These are phyloP conservation scores for Botrytis byssoidea DNA, from an alignment of 2,329 filamentous ascomycete species.

Conservation along the genomic window DNA sequence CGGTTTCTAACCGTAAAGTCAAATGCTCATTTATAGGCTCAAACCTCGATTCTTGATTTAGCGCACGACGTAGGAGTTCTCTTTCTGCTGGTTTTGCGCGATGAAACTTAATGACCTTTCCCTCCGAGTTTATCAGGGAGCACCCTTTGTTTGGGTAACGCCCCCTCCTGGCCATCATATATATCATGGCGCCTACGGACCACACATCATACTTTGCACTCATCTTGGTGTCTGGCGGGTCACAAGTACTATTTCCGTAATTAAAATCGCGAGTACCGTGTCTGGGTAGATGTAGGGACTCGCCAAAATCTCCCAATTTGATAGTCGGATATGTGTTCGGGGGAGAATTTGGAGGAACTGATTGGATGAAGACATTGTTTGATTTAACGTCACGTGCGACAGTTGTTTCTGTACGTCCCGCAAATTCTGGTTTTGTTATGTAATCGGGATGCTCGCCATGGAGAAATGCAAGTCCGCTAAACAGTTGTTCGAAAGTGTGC, in stretches of 20 bases:
- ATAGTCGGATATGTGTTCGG: constrained; percentile 1
- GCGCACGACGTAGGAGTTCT: not conserved
- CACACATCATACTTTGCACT: constrained; percentile 20
- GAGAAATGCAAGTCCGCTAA: constrained; percentile 12
- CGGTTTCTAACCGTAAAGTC: not conserved
- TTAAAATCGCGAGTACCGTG: not conserved
- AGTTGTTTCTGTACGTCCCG: not conserved
- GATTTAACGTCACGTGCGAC: constrained; percentile 1
- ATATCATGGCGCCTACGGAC: constrained; percentile 2
- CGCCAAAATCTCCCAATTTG: constrained; percentile 19
- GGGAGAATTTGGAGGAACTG: not conserved
- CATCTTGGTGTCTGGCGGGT: constrained; percentile 7
- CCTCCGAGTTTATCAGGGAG: too few species aligned
- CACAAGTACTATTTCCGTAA: not conserved
- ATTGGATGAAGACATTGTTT: constrained; percentile 14
- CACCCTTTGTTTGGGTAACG: not conserved
- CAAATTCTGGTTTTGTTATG: not conserved
- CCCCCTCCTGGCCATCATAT: not conserved
- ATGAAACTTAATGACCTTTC: not conserved
- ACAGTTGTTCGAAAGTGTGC: constrained; percentile 13
- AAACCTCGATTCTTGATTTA: not conserved
- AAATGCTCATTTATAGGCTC: not conserved
- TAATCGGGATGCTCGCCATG: constrained; percentile 18
- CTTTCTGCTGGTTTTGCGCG: not conserved
- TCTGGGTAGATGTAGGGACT: constrained; percentile 8